Conservation (phyloP, 257 asterid species). For the Nicotiana knightiana region DNA sequence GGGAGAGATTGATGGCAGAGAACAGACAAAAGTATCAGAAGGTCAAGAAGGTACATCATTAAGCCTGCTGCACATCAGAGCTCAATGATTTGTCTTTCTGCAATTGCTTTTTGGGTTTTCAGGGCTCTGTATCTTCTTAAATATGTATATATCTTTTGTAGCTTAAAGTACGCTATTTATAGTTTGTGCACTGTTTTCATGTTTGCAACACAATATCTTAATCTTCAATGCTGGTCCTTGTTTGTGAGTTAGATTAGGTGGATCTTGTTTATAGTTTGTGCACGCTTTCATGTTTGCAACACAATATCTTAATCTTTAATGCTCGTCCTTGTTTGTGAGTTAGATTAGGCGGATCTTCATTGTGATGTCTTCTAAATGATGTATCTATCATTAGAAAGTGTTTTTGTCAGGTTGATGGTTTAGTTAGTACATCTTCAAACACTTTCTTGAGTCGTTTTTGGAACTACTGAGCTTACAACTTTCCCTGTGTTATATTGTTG, state of each 20-base stretch:
- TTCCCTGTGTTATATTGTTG: not conserved
- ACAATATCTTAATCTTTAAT: not conserved
- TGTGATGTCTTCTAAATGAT: not conserved
- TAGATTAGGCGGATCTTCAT: not conserved
- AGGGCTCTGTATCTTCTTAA: not conserved
- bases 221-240: not conserved
- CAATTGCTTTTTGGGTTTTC: not conserved
- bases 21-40: slow-evolving; percentile 94
- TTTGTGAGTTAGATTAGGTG: not conserved
- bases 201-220: not conserved
- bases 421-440: not conserved
- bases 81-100: not conserved
- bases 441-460: not conserved
- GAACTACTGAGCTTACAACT: not conserved
- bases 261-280: not conserved
- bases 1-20: slow-evolving; percentile 99
- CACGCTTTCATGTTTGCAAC: not conserved
- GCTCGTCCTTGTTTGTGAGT: not conserved
- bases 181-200: not conserved
- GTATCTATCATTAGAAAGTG: not conserved
- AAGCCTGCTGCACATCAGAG: not conserved
- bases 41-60: slow-evolving; percentile 72
- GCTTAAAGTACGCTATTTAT: not conserved
- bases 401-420: not conserved
- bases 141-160: not conserved